A percentile compares a stretch with the other conserved stretches of the same genome.
Conservation (phyloP, 768 basidiomycete genomes). For the Rossbeevera mucosa region DNA sequence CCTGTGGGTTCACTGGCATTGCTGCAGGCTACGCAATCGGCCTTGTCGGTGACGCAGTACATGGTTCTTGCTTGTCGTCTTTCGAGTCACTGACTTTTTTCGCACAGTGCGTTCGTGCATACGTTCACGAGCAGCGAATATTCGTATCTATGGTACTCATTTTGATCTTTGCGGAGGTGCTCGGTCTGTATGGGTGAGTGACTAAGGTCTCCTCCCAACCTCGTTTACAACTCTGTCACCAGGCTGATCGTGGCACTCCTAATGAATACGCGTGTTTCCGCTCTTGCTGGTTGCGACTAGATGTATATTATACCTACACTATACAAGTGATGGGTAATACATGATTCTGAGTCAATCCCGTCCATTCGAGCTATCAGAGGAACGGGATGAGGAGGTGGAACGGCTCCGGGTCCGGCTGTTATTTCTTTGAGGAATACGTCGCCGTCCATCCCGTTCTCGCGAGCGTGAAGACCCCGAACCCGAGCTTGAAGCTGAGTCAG, state of each 20-base stretch:
- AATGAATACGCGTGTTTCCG: conserved; percentile 76
- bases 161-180: conserved; percentile 86
- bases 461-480: conserved; percentile 44
- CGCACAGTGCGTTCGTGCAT: conserved; percentile 80
- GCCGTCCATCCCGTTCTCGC: conserved; percentile 38
- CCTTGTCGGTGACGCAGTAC: conserved; percentile 85
- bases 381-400: conserved; percentile 19
- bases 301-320: conserved; percentile 14
- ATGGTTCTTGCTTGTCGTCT: conserved; percentile 26
- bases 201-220: neutral
- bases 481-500: conserved; percentile 39
- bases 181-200: conserved; percentile 80
- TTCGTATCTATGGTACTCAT: conserved; percentile 97
- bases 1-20: conserved; percentile 87
- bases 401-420: conserved; percentile 20
- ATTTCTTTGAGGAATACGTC: conserved; percentile 33
- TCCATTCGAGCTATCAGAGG: conserved; percentile 13
- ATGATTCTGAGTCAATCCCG: conserved; percentile 12
- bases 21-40: conserved; percentile 96
- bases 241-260: conserved; percentile 87
- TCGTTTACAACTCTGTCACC: neutral
- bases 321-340: conserved; percentile 5
- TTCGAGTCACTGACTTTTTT: conserved; percentile 4
- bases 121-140: conserved; percentile 83
- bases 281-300: conserved; percentile 27